Evolutionary conservation across 1,284 basidiomycete species (phyloP), one percentile per base, ranked within the genome.

Genomic region (Anthracocystis walkeri): DNA sequence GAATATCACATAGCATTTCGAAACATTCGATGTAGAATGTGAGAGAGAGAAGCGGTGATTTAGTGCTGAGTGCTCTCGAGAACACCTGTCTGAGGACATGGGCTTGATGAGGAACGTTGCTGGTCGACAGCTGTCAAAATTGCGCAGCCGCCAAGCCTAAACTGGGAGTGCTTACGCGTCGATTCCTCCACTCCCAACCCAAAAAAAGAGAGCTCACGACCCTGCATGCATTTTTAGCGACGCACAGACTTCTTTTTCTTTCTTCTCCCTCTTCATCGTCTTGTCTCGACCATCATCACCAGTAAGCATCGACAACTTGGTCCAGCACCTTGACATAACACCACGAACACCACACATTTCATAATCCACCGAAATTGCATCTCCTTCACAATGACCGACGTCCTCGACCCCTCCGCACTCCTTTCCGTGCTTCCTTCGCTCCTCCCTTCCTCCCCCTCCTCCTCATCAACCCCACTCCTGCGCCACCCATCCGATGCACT

Each of bases 401-500:
- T 72, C 2, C 68, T 82, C 48, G 80, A 82, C 44, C 79, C 80
- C 2, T 73, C 79, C 0, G 79, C 79, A 3, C 56, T 82, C 31
- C 60, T 82, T 29, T 63, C 71, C 7, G 72, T 65, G 18, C 58
- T 82, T 61, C 16, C 58, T 82, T 20, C 67, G 42, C 42, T 78
- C 3, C 60, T 79, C 12, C 70, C 65, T n/a, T 12, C 45, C 20
- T 23, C 45, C 12, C 29, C 49, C 7, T 29, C 58, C 10, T 44
- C 68, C n/a, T 38, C 41, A 5, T 31, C 62, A 11, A 41, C 33
- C 4, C 42, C 53, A 0, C 55, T 60, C 10, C 64, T 82, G 0
- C 62, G 59, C 42, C 59, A 51, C n/a, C 70, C 73, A 12, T 59
- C 77, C 16, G 81, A 82, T 46, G 81, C 71, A 0, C 63, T 82